Conservation (phyloP, 78 protist genomes). For the Dictyostelium intermedium region DNA sequence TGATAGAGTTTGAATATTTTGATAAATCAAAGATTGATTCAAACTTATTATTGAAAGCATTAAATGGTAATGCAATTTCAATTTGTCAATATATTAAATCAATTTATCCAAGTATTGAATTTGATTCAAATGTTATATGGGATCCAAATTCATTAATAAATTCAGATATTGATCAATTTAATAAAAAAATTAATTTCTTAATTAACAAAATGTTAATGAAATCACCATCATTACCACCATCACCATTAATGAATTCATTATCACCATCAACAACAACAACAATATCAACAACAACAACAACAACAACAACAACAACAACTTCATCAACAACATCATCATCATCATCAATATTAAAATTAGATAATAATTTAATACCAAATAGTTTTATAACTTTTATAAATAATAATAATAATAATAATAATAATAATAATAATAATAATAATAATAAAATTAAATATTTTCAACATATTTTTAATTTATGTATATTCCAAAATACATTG, state of each 20-base stretch:
- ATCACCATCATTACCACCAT: background rate
- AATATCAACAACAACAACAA: background rate
- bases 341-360: no score
- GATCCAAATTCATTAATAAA: background rate
- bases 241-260: background rate
- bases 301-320: background rate
- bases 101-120: background rate
- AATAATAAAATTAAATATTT: background rate
- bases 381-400: background rate
- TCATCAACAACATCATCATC: background rate
- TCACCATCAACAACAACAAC: background rate
- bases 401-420: no score
- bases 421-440: background rate
- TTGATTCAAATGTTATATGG: background rate
- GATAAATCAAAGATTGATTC: background rate
- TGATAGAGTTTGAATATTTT: background rate
- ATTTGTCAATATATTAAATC: background rate
- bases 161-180: background rate
- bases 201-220: background rate
- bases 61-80: background rate
- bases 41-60: background rate
- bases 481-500: background rate
- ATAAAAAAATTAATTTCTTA: background rate
- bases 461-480: background rate
- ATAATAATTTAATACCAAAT: background rate